Conservation (phyloP, 495 filamentous ascomycete genomes). For the Penicillium bovifimosum region DNA sequence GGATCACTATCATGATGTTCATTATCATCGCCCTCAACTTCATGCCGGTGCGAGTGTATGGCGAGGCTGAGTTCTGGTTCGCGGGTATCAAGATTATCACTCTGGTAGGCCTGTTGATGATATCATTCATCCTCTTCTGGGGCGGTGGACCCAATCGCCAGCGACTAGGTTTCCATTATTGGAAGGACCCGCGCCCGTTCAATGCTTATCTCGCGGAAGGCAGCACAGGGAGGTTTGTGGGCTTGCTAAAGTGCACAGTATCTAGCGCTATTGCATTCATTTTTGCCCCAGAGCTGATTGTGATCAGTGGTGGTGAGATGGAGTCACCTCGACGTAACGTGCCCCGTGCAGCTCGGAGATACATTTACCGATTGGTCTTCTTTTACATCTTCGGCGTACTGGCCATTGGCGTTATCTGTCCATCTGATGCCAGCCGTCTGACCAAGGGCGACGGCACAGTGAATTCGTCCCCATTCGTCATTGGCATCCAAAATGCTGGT, state of each 20-base stretch:
- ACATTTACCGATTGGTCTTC: constrained; percentile 80
- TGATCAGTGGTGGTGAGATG: constrained; percentile 61
- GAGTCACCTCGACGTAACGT: constrained; percentile 71
- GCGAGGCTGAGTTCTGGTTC: constrained; percentile 71
- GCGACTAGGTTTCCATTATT: constrained; percentile 66
- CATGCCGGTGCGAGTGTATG: constrained; percentile 61
- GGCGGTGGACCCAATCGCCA: constrained; percentile 61
- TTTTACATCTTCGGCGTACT: constrained; percentile 65
- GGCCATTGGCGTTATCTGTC: constrained; percentile 53
- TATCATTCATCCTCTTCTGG: constrained; percentile 65
- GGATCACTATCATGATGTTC: constrained; percentile 69
- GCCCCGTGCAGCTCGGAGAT: constrained; percentile 69
- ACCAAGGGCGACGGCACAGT: constrained; percentile 44
- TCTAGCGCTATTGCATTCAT: constrained; percentile 51
- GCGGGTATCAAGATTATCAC: constrained; percentile 73
- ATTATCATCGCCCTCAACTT: constrained; percentile 62
- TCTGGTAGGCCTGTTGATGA: constrained; percentile 62
- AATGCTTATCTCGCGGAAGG: constrained; percentile 32
- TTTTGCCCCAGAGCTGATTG: constrained; percentile 51
- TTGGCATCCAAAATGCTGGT: constrained; percentile 55
- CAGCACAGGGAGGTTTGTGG: constrained; percentile 41
- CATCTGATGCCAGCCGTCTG: constrained; percentile 47
- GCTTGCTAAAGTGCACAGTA: constrained; percentile 38
- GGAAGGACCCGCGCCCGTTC: constrained; percentile 66
- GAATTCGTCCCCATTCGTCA: constrained; percentile 55